Percentiles rank a stretch among this genome's conserved stretches.
phyloP scores from a whole-genome alignment of 108 stramenopile genomes.

The Mediolabrus comicus region DNA sequence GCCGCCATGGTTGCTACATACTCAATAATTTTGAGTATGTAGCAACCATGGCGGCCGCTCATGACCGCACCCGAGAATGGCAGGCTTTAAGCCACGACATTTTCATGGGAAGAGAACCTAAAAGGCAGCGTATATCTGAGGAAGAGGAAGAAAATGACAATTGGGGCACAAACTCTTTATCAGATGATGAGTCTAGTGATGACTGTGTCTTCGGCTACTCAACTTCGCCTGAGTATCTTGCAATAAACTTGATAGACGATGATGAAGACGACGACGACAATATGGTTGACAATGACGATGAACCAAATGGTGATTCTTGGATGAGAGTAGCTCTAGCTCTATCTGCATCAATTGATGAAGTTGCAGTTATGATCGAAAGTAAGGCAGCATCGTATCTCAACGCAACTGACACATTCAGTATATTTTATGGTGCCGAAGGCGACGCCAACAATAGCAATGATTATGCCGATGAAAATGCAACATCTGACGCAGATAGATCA shows the following conservation, averaged over 20 bases:
- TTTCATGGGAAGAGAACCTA: slow-evolving; percentile 38
- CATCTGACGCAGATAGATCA: slow-evolving; percentile 69
- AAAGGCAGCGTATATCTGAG: slow-evolving; percentile 5
- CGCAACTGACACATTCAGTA: slow-evolving; percentile 34
- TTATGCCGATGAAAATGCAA: slow-evolving; percentile 17
- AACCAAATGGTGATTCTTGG: slow-evolving; percentile 26
- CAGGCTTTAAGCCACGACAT: slow-evolving; percentile 34
- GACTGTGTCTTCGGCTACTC: not conserved
- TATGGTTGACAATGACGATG: not conserved
- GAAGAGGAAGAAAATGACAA: not conserved
- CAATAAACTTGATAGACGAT: not conserved
- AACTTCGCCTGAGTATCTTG: not conserved
- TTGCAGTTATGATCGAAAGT: slow-evolving; percentile 31
- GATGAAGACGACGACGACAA: not conserved
- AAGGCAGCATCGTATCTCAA: slow-evolving; percentile 28
- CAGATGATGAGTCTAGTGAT: not conserved
- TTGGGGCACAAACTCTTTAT: not conserved
- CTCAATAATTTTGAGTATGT: too few relatives aligned
- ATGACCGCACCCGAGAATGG: slow-evolving; percentile 45
- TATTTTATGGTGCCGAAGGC: slow-evolving; percentile 11
- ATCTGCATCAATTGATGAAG: slow-evolving; percentile 46
- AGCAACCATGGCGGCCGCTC: slow-evolving; percentile 9
- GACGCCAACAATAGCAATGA: not conserved
- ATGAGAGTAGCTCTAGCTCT: slow-evolving; percentile 37
- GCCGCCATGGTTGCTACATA: too few relatives aligned